Evolutionary conservation across 2,329 filamentous ascomycete genomes (phyloP).

Genomic region (Didymella arachidicola): DNA sequence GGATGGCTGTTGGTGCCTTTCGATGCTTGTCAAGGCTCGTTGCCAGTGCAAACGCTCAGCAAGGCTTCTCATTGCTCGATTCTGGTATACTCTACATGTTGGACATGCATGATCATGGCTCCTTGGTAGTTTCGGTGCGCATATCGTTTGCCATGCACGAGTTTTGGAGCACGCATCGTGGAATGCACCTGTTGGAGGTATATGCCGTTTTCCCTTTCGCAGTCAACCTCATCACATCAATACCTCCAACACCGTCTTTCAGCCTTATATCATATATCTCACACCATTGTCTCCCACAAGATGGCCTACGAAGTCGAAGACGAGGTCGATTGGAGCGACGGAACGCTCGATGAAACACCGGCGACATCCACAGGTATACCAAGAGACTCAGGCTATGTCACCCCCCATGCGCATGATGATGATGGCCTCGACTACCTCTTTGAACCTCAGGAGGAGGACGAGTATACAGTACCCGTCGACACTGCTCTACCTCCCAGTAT

Average conservation of each 20-base stretch:
- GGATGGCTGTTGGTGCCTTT: background rate
- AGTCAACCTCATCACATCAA: constrained; percentile 4
- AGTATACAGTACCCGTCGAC: constrained; percentile 1
- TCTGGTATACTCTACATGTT: background rate
- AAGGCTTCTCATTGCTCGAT: constrained; percentile 17
- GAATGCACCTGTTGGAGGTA: background rate
- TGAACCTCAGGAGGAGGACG: constrained; percentile 1
- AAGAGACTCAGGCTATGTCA: background rate
- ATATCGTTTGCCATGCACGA: background rate
- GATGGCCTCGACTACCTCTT: constrained; percentile 1
- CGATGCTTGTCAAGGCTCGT: constrained; percentile 8
- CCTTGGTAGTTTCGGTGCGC: background rate
- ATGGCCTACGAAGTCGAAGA: constrained; percentile 33
- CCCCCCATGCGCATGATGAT: background rate
- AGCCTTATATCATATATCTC: background rate
- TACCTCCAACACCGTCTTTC: background rate
- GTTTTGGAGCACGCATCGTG: background rate
- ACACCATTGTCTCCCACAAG: background rate
- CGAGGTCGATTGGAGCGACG: constrained; percentile 39
- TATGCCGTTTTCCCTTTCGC: background rate
- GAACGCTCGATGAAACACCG: constrained; percentile 20
- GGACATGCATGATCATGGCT: background rate
- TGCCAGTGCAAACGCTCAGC: constrained; percentile 24
- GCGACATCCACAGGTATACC: background rate
- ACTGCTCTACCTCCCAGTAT: constrained; percentile 22